A percentile compares a stretch with the other conserved stretches of the same genome.
Conservation (phyloP, 805 yeast genomes). For the Ogataea ramenticola region DNA sequence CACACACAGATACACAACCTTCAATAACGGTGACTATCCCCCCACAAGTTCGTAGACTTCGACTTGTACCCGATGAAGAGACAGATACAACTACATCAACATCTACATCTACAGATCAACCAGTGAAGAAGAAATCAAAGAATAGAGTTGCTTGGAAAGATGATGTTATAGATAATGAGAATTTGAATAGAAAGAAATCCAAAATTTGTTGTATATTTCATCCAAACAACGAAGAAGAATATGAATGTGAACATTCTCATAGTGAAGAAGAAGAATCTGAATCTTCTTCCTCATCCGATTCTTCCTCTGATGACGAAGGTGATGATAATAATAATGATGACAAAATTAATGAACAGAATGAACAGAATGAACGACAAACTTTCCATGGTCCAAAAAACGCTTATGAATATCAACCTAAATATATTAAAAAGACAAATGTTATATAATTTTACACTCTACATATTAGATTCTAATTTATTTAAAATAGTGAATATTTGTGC, state of each 20-base stretch:
- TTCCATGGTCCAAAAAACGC: conserved; percentile 51
- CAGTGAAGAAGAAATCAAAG: conserved; percentile 14
- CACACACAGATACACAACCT: conserved; percentile 3
- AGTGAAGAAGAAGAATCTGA: conserved; percentile 6
- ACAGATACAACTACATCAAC: background rate
- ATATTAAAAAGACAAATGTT: conserved; percentile 21
- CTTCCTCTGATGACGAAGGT: conserved; percentile 12
- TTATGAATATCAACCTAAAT: conserved; percentile 79
- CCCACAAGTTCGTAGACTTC: conserved; percentile 6
- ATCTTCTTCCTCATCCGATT: conserved; percentile 30
- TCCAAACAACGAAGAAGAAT: conserved; percentile 55
- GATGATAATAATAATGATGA: conserved; percentile 6
- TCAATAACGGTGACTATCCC: conserved; percentile 15
- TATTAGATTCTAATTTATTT: conserved; percentile 48
- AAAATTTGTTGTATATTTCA: conserved; percentile 87
- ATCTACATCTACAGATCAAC: conserved; percentile 5
- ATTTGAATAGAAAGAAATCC: conserved; percentile 81
- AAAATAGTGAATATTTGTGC: conserved; percentile 69
- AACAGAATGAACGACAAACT: too few species aligned
- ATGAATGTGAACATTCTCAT: conserved; percentile 18
- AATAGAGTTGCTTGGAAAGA: conserved; percentile 76
- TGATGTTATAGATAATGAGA: conserved; percentile 84
- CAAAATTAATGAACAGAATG: too few species aligned
- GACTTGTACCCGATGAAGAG: conserved; percentile 12
- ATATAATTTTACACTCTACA: conserved; percentile 6